Conservation (phyloP, 2,329 filamentous ascomycete genomes). For the Diaporthe vexans region DNA sequence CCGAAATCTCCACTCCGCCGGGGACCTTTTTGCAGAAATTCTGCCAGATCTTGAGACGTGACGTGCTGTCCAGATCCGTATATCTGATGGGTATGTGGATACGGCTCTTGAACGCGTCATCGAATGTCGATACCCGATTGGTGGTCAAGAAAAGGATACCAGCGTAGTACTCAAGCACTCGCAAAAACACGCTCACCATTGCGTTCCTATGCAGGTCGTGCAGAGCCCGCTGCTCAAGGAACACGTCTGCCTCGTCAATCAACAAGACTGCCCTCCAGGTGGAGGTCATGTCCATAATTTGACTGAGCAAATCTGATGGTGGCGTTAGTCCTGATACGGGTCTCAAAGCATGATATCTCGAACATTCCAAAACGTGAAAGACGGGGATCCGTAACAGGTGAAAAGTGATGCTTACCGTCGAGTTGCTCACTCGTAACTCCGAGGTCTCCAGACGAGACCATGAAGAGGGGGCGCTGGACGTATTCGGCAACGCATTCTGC, state of each 20-base stretch:
- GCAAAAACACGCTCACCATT: conserved; percentile 42
- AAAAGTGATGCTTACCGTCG: too few species aligned
- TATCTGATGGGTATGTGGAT: conserved; percentile 55
- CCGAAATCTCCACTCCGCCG: conserved; percentile 45
- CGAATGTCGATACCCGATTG: conserved; percentile 57
- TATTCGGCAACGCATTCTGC: conserved; percentile 54
- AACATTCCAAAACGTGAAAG: too few species aligned
- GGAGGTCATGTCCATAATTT: conserved; percentile 42
- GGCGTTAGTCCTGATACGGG: too few species aligned
- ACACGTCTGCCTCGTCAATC: conserved; percentile 46
- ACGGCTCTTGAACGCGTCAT: conserved; percentile 57
- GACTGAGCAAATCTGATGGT: too few species aligned
- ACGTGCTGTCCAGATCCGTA: conserved; percentile 39
- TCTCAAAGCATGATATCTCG: too few species aligned
- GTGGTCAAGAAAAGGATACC: conserved; percentile 59
- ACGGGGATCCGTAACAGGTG: too few species aligned
- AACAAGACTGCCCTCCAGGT: conserved; percentile 46
- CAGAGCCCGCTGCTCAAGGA: conserved; percentile 42
- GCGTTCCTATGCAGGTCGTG: conserved; percentile 42
- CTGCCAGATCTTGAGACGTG: conserved; percentile 42
- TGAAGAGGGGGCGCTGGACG: conserved; percentile 52
- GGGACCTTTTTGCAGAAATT: conserved; percentile 43
- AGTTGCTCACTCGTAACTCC: conserved; percentile 40
- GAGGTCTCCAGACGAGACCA: conserved; percentile 48
- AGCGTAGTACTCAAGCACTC: conserved; percentile 53